Percentiles rank a stretch among this genome's conserved stretches.
phyloP scores from a whole-genome alignment of 2,329 filamentous ascomycete species.

The Botrytis elliptica region DNA sequence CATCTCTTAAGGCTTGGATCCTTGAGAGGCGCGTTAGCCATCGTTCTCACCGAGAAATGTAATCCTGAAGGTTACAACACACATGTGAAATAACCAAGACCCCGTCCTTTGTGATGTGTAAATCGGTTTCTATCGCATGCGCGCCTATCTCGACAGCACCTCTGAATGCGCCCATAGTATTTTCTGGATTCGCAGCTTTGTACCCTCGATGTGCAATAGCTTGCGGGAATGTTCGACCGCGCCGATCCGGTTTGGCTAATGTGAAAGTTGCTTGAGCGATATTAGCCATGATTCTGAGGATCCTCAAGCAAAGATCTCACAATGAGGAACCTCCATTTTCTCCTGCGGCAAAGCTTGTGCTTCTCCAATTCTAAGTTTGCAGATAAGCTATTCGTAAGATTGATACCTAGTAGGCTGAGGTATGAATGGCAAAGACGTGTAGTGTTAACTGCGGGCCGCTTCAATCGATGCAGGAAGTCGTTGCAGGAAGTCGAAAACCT shows the following conservation, averaged over 20 bases:
- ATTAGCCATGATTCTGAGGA: conserved; percentile 11
- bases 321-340: conserved; percentile 19
- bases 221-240: conserved; percentile 51
- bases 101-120: conserved; percentile 78
- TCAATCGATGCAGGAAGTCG: neutral
- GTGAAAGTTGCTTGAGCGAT: conserved; percentile 34
- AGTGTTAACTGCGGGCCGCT: neutral
- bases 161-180: conserved; percentile 76
- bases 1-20: conserved; percentile 77
- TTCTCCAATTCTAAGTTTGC: conserved; percentile 12
- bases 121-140: conserved; percentile 83
- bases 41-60: neutral
- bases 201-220: conserved; percentile 77
- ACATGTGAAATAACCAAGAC: conserved; percentile 85
- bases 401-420: neutral
- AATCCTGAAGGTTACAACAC: conserved; percentile 26
- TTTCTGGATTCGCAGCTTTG: conserved; percentile 78
- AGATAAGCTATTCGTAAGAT: neutral
- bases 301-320: conserved; percentile 3
- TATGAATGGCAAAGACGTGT: neutral
- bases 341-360: conserved; percentile 18
- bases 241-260: conserved; percentile 27
- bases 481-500: conserved; percentile 8
- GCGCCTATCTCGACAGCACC: conserved; percentile 72
- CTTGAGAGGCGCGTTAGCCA: conserved; percentile 42